Evolutionary conservation across 306 rosid genomes (phyloP), one percentile per base, ranked within the genome.

Genomic region (Begonia peltatifolia): DNA sequence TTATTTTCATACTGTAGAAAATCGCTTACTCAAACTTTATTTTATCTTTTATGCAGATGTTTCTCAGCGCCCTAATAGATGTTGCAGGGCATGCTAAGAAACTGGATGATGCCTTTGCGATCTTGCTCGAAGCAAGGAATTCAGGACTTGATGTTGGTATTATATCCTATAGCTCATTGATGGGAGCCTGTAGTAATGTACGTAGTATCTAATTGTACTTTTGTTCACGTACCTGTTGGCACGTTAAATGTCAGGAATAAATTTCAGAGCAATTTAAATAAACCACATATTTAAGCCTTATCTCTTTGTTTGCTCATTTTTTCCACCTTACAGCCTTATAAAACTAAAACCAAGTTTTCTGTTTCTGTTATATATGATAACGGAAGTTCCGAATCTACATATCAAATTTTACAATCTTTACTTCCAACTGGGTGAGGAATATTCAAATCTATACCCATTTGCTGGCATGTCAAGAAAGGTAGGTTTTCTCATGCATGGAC

Each of bases 171-270:
- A 83, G 97, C 71, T 85, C 97, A 55, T 72, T 90, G 81, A 85
- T 90, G 97, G 97, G 97, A 36, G 97, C 97, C 57, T 90, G 95
- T 73, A 76, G 95, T 83, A 83, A 90, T 72, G 97, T 90, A 87
- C 65, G 87, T 78, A 23, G 41, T 47, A 13, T 42, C 15, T 23
- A 52, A 14, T 36, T 3, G 44, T 61, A 6, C 41, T 15, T 52
- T 43, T 51, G 41, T 38, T 52, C 20, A 11, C 41, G 0, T 25
- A 43, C 44, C 49, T 41, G 52, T 35, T 20, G 16, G 15, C 52
- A 52, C 42, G 47, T 47, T 6, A 25, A 8, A 22, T 11, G 7
- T 51, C 8, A 18, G 9, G 43, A 51, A 4, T 30, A 17, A 12
- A 4, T 11, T 11, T 12, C 36, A 38, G 47, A 42, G 64, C 47